A percentile compares a stretch with the other conserved stretches of the same genome.
Evolutionary conservation across 768 basidiomycete genomes (phyloP).

Genomic region (Strobilomyces echinocephalus): DNA sequence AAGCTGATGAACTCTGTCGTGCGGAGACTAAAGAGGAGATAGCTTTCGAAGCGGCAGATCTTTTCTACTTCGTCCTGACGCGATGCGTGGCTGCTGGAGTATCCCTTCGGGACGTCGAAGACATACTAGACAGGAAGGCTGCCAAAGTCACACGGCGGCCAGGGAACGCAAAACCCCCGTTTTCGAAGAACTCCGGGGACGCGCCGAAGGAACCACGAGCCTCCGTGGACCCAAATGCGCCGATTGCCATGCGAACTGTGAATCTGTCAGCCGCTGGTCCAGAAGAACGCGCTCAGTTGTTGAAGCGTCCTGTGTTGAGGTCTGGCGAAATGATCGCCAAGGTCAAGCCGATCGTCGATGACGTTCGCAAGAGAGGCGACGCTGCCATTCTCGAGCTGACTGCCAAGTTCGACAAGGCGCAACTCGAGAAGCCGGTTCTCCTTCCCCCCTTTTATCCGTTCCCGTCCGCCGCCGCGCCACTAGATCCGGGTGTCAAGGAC

Average conservation of each 20-base stretch:
- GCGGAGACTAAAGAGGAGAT: constrained; percentile 76
- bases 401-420: constrained; percentile 86
- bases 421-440: constrained; percentile 63
- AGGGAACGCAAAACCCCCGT: constrained; percentile 91
- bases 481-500: constrained; percentile 59
- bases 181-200: constrained; percentile 32
- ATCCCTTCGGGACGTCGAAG: constrained; percentile 75
- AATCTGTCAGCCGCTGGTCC: constrained; percentile 47
- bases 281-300: constrained; percentile 59
- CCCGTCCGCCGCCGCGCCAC: constrained; percentile 48
- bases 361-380: constrained; percentile 82
- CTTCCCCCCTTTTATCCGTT: constrained; percentile 65
- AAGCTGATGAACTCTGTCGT: constrained; percentile 93
- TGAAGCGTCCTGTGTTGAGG: constrained; percentile 86
- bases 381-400: constrained; percentile 82
- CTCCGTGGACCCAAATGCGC: constrained; percentile 30
- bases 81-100: constrained; percentile 84
- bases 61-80: constrained; percentile 87
- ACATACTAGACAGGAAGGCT: constrained; percentile 78
- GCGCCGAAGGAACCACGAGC: constrained; percentile 29
- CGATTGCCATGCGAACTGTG: constrained; percentile 76
- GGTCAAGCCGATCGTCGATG: constrained; percentile 90
- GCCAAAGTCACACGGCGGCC: constrained; percentile 80
- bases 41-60: constrained; percentile 93
- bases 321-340: constrained; percentile 61